These are phyloP conservation scores for Hippophae rhamnoides DNA, from an alignment of 306 rosid genomes.

Conservation along the genomic window DNA sequence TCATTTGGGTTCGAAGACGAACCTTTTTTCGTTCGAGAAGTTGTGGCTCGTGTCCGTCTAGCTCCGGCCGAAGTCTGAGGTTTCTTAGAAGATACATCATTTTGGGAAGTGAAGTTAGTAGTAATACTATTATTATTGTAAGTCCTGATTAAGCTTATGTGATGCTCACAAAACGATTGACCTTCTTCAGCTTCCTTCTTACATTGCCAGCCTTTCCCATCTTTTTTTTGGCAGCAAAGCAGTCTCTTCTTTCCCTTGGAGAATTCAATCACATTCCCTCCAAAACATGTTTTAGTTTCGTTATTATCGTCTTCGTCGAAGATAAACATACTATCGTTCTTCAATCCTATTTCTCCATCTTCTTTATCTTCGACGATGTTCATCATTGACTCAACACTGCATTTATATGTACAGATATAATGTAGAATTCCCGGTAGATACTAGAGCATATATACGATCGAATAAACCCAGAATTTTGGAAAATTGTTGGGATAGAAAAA, in stretches of 20 bases:
- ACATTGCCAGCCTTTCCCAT: conserved; percentile 39
- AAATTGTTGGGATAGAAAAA: neutral
- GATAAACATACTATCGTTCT: neutral
- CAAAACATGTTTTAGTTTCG: neutral
- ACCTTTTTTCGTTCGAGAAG: conserved; percentile 8
- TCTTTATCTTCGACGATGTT: conserved; percentile 17
- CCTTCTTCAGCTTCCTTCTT: conserved; percentile 29
- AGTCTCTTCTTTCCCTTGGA: neutral
- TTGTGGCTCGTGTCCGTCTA: neutral
- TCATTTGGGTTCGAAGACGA: conserved; percentile 35
- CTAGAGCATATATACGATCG: too few species aligned
- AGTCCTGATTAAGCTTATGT: conserved; percentile 26
- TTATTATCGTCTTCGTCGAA: neutral
- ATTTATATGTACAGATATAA: too few species aligned
- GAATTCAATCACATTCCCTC: neutral
- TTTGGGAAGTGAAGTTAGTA: neutral
- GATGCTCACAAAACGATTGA: conserved; percentile 30
- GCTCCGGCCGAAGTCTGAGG: conserved; percentile 5
- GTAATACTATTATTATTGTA: conserved; percentile 3
- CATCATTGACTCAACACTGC: conserved; percentile 54
- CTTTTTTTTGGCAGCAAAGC: conserved; percentile 14
- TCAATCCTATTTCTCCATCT: conserved; percentile 8
- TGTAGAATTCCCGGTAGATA: too few species aligned
- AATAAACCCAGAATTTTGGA: neutral
- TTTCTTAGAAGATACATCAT: conserved; percentile 9